These are phyloP conservation scores for Mallotus nudiflorus DNA, from an alignment of 345 rosid species.

Conservation along the genomic window DNA sequence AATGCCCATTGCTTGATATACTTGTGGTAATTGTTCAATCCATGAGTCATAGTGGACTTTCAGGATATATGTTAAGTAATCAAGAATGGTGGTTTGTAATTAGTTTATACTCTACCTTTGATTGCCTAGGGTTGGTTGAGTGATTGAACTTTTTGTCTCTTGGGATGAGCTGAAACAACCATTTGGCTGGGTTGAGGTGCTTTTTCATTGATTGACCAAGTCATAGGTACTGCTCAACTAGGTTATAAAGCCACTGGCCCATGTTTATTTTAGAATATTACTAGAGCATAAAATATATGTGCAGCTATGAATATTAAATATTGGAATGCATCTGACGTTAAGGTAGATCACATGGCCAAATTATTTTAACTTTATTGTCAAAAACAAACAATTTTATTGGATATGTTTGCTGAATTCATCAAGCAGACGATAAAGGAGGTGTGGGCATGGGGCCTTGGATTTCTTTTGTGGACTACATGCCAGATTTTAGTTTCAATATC, in stretches of 20 bases:
- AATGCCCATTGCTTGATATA: conserved; percentile 44
- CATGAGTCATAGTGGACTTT: background rate
- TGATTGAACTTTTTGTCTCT: background rate
- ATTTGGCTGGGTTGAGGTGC: background rate
- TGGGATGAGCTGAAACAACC: background rate
- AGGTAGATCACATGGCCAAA: background rate
- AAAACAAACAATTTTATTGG: background rate
- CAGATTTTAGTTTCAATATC: background rate
- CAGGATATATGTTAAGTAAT: no score
- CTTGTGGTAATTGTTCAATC: background rate
- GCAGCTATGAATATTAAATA: background rate
- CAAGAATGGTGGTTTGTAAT: background rate
- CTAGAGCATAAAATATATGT: background rate
- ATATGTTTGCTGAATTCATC: background rate
- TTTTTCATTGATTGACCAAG: background rate
- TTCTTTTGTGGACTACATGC: background rate
- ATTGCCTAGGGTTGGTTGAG: background rate
- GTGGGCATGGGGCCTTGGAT: background rate
- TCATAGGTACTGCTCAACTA: background rate
- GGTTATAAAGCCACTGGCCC: background rate
- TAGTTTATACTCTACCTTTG: background rate
- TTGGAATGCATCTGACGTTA: background rate
- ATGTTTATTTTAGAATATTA: background rate
- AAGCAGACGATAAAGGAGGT: background rate
- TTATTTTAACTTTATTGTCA: background rate